phyloP scores from a whole-genome alignment of 1,139 yeast genomes.

The Keqinozyma sinolaborantium region DNA sequence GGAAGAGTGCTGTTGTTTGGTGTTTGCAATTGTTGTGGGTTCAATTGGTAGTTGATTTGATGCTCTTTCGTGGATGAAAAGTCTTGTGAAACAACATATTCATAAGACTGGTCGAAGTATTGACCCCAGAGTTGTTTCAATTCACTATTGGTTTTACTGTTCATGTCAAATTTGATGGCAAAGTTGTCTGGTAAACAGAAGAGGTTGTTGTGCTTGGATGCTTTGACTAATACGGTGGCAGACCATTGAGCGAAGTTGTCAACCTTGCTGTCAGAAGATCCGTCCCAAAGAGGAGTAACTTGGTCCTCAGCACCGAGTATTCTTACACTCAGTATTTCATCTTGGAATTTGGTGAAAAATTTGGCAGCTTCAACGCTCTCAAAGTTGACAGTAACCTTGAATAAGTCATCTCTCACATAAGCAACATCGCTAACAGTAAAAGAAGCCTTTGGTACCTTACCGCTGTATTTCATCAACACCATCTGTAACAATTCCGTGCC shows the following conservation, averaged over 20 bases:
- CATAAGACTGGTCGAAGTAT: neutral
- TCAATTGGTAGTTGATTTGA: neutral
- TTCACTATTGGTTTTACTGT: neutral
- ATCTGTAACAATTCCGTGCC: too few species aligned
- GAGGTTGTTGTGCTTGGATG: constrained; percentile 14
- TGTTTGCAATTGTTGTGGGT: neutral
- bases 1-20: neutral
- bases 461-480: too few species aligned
- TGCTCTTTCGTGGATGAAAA: neutral
- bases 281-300: constrained; percentile 13
- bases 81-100: constrained; percentile 1
- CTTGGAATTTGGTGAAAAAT: constrained; percentile 19
- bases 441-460: constrained; percentile 28
- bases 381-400: constrained; percentile 25
- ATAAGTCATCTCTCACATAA: constrained; percentile 20
- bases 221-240: constrained; percentile 21
- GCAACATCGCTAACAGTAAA: constrained; percentile 23
- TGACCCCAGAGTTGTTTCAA: neutral
- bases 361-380: constrained; percentile 19
- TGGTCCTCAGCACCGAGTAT: constrained; percentile 14
- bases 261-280: too few species aligned
- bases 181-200: constrained; percentile 29
- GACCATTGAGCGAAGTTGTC: constrained; percentile 29
- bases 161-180: constrained; percentile 19
- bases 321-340: too few species aligned